phyloP scores from a whole-genome alignment of 2,329 filamentous ascomycete genomes.

The Aspergillus viridinutans region DNA sequence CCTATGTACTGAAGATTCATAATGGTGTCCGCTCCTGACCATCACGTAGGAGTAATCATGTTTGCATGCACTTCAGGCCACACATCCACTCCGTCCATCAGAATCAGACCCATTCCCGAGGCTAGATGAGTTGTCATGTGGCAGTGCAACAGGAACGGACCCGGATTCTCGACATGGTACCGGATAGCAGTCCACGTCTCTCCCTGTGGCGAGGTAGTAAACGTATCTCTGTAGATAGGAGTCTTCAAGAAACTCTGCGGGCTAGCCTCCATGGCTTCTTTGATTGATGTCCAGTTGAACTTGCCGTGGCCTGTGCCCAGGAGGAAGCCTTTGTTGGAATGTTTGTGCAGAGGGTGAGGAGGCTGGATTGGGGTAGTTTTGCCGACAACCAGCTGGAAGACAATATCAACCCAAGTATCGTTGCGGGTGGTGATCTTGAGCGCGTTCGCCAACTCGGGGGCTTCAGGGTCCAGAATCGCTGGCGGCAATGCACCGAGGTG shows the following conservation, averaged over 20 bases:
- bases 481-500: conserved; percentile 14
- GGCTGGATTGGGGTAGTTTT: conserved; percentile 45
- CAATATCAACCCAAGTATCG: conserved; percentile 53
- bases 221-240: conserved; percentile 53
- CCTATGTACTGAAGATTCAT: background rate
- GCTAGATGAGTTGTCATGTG: conserved; percentile 49
- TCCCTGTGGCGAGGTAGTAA: conserved; percentile 34
- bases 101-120: conserved; percentile 48
- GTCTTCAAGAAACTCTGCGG: conserved; percentile 52
- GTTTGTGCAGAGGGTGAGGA: conserved; percentile 62
- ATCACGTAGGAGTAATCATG: background rate
- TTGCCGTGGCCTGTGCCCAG: conserved; percentile 51
- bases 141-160: conserved; percentile 50
- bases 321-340: conserved; percentile 58
- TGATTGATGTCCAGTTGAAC: conserved; percentile 53
- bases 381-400: conserved; percentile 40
- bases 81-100: conserved; percentile 48
- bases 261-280: conserved; percentile 47
- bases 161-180: conserved; percentile 48
- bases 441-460: conserved; percentile 23
- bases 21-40: background rate
- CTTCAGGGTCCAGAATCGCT: conserved; percentile 15
- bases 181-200: conserved; percentile 43
- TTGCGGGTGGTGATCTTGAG: conserved; percentile 48
- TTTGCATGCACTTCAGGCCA: conserved; percentile 34